phyloP scores from a whole-genome alignment of 2,329 filamentous ascomycete genomes.

The Capronia americana region DNA sequence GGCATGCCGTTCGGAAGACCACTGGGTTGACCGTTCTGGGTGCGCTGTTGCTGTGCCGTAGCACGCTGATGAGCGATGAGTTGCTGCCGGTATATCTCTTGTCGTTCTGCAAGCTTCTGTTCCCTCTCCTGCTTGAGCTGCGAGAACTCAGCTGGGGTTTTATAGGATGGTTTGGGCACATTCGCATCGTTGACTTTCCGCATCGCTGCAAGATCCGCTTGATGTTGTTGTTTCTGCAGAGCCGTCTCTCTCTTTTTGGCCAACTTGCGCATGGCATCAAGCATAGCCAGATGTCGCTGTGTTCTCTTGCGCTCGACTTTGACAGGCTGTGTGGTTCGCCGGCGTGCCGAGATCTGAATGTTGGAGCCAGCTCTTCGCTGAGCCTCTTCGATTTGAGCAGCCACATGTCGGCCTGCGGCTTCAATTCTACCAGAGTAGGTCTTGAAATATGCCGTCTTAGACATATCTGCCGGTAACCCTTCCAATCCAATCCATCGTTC shows the following conservation, averaged over 20 bases:
- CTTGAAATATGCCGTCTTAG: conserved; percentile 94
- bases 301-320: conserved; percentile 86
- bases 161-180: conserved; percentile 60
- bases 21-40: conserved; percentile 51
- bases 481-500: conserved; percentile 95
- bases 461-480: conserved; percentile 88
- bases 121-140: conserved; percentile 87
- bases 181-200: conserved; percentile 74
- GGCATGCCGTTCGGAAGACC: conserved; percentile 57
- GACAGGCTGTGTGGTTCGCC: conserved; percentile 76
- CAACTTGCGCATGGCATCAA: conserved; percentile 94
- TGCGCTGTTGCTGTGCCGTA: conserved; percentile 54
- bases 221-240: conserved; percentile 85
- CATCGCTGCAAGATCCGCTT: conserved; percentile 74
- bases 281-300: conserved; percentile 82
- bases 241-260: conserved; percentile 91
- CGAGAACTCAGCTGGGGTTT: conserved; percentile 91
- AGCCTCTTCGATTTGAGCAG: conserved; percentile 62
- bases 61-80: conserved; percentile 63
- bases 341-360: conserved; percentile 61
- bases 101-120: conserved; percentile 65
- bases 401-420: conserved; percentile 65
- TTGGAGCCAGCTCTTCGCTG: conserved; percentile 57
- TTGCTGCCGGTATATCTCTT: conserved; percentile 68
- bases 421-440: conserved; percentile 69